Conservation (phyloP, 1,284 basidiomycete genomes). For the Entoloma clypeatum region DNA sequence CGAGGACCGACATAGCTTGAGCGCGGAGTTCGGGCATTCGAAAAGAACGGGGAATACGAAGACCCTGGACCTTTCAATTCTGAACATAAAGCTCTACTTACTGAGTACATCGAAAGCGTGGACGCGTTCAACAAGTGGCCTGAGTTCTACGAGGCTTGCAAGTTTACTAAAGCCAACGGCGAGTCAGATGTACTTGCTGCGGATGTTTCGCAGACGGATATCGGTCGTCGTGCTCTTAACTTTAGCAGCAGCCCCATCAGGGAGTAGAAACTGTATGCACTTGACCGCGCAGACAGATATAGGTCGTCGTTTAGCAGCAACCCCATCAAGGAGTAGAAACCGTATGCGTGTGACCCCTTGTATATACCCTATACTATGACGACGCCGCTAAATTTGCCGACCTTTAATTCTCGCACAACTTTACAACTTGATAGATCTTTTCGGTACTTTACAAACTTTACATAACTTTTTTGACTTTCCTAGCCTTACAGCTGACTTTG, state of each 20-base stretch:
- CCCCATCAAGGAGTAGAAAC: no score
- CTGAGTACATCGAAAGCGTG: neutral
- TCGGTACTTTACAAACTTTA: neutral
- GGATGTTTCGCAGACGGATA: neutral
- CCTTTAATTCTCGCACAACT: conserved; percentile 1
- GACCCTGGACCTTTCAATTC: neutral
- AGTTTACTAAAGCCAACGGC: neutral
- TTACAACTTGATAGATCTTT: neutral
- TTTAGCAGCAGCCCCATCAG: neutral
- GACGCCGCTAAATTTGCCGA: conserved; percentile 3
- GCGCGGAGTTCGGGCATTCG: neutral
- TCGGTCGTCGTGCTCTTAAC: neutral
- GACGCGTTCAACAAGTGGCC: neutral
- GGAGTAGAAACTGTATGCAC: no score
- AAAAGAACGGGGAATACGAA: neutral
- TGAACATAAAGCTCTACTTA: neutral
- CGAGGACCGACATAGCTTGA: neutral
- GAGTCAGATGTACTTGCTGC: neutral
- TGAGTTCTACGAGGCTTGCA: neutral
- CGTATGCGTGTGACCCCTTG: neutral
- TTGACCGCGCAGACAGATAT: no score
- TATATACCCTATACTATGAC: conserved; percentile 2
- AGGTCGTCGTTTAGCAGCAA: no score
- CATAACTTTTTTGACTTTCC: conserved; percentile 1
- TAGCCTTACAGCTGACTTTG: conserved; percentile 1